These are phyloP conservation scores for Phylloporus arenicola DNA, from an alignment of 768 basidiomycete species.

Conservation along the genomic window DNA sequence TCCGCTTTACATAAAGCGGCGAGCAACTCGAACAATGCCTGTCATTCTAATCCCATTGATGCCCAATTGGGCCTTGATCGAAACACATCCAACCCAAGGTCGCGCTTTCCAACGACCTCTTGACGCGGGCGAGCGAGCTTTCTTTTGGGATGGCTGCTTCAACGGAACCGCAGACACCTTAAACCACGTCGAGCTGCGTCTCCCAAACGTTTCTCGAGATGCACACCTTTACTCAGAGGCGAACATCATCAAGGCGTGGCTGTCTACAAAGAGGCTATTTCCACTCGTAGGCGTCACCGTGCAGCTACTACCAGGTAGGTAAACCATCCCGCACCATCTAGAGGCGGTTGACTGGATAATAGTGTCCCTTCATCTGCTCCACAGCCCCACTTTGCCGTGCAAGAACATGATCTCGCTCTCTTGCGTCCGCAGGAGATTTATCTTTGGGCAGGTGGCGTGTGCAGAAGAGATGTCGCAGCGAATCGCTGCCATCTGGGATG, in stretches of 20 bases:
- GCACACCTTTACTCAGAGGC: background rate
- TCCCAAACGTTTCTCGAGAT: background rate
- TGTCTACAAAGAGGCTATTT: slow-evolving; percentile 1
- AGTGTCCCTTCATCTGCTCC: background rate
- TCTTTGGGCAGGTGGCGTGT: background rate
- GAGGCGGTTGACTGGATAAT: background rate
- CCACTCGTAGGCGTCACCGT: background rate
- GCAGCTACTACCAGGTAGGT: background rate
- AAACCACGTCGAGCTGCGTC: background rate
- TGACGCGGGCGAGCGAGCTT: no score
- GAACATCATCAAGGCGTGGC: background rate
- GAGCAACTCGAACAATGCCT: no score
- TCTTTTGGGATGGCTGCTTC: background rate
- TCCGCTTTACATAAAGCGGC: no score
- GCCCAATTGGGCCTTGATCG: no score
- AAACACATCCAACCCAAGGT: no score
- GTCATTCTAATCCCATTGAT: no score
- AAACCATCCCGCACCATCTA: background rate
- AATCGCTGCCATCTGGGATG: background rate
- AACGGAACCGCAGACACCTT: background rate
- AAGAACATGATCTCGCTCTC: slow-evolving; percentile 23
- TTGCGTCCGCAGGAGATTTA: slow-evolving; percentile 15
- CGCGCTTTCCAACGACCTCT: no score
- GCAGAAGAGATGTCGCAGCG: background rate
- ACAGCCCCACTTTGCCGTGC: background rate